phyloP scores from a whole-genome alignment of 495 filamentous ascomycete species.

The Tuber brumale region DNA sequence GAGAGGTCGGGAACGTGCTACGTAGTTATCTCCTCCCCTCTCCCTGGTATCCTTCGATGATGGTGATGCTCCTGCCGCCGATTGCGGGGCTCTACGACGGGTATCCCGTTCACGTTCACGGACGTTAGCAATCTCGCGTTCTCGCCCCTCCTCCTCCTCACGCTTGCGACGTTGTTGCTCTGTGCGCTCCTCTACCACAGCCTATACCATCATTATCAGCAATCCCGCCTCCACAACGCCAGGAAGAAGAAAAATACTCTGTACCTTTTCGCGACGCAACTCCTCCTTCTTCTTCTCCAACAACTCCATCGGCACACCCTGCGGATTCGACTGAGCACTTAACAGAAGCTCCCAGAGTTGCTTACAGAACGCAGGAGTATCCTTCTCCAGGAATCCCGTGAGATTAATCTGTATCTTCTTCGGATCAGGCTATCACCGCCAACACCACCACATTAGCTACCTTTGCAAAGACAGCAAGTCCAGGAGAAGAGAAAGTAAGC shows the following conservation, averaged over 20 bases:
- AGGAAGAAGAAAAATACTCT: slow-evolving; percentile 4
- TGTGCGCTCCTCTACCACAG: slow-evolving; percentile 73
- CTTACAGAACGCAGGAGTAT: slow-evolving; percentile 84
- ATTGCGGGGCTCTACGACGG: slow-evolving; percentile 51
- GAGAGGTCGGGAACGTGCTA: slow-evolving; percentile 47
- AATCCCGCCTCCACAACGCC: slow-evolving; percentile 23
- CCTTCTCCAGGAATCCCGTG: slow-evolving; percentile 90
- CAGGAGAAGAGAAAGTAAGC: slow-evolving; percentile 1
- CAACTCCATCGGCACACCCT: slow-evolving; percentile 89
- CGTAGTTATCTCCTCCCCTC: slow-evolving; percentile 46
- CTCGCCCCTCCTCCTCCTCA: slow-evolving; percentile 55
- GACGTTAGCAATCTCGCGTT: slow-evolving; percentile 58
- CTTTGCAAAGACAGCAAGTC: slow-evolving; percentile 14
- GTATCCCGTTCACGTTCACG: slow-evolving; percentile 69
- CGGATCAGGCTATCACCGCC: slow-evolving; percentile 71
- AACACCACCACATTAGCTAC: not conserved
- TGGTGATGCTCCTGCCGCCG: slow-evolving; percentile 1
- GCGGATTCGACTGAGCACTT: slow-evolving; percentile 78
- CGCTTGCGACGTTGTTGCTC: slow-evolving; percentile 53
- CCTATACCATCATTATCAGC: slow-evolving; percentile 48
- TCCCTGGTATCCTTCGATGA: slow-evolving; percentile 40
- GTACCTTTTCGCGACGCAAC: slow-evolving; percentile 85
- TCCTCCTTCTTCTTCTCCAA: slow-evolving; percentile 94
- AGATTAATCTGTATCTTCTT: slow-evolving; percentile 89
- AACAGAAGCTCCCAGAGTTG: slow-evolving; percentile 86